Base-by-base conservation (phyloP, 192 early-diverging fungal genomes). In the Coemansia sp. region DNA sequence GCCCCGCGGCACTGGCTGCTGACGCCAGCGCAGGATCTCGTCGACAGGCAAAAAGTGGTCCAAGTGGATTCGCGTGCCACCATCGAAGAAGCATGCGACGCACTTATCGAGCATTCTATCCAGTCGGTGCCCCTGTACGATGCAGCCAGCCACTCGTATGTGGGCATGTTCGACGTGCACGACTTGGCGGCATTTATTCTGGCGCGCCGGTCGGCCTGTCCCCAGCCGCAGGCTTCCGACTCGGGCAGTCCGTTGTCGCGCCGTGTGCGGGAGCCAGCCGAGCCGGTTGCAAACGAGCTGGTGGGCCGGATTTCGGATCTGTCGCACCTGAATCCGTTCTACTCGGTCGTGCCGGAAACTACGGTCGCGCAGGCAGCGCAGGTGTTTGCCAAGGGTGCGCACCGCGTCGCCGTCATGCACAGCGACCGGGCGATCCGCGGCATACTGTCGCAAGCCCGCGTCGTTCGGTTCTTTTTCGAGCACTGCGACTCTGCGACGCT, bases 111-210 rank as follows among this genome's bases (percentile, higher is more conserved):
- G 62, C 85, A 91, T 61, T 84, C 84, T 49, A 88, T 94, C 57
- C 89, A 89, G 5, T 92, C 91, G 0, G 91, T 91, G 1, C 93
- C 93, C 3, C 85, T 94, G 2, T 92, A 87, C 69, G 90, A 89
- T 47, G 51, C 75, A n/a, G 31, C 48, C 21, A 78, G 62, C 28
- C 84, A 81, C 14, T 73, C 77, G 15, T 94, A 86, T 69, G 81
- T 90, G 15, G 93, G 93, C 36, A 91, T 94, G 89, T 92, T 94
- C 77, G 93, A 94, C 65, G 88, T 89, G 66, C 89, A 87, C 57
- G 93, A 94, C 57, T 68, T 92, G 51, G 89, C 91, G 60, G 81
- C 90, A 0, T 94, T 89, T 72, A 68, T 94, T 2, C 65, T 94
- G 50, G 58, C 50, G 15, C 54, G 52, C 25, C 58, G 59, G 12